A percentile compares a stretch with the other conserved stretches of the same genome.
Evolutionary conservation across 2,329 filamentous ascomycete genomes (phyloP).

Genomic region (Cercospora zeina): DNA sequence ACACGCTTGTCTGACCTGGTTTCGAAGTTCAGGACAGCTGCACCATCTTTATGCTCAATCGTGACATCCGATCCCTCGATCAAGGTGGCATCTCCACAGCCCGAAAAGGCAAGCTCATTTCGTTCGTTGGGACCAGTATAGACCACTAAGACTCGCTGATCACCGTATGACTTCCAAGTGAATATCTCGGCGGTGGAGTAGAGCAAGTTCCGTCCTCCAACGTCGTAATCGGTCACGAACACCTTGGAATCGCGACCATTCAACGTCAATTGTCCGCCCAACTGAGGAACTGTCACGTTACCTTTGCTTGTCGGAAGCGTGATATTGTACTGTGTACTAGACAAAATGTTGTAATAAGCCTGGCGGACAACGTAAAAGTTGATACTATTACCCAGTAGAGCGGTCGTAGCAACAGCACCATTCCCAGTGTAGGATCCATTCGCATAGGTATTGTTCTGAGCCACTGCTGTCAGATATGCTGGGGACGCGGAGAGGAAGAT

Average conservation of each 20-base stretch:
- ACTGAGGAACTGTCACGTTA: slow-evolving; percentile 59
- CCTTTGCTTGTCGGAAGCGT: slow-evolving; percentile 62
- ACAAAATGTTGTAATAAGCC: slow-evolving; percentile 56
- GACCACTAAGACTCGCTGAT: slow-evolving; percentile 61
- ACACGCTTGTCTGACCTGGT: slow-evolving; percentile 56
- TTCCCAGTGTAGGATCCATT: slow-evolving; percentile 57
- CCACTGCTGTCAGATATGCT: slow-evolving; percentile 63
- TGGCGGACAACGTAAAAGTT: slow-evolving; percentile 68
- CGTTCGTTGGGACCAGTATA: slow-evolving; percentile 64
- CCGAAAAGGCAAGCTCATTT: slow-evolving; percentile 60
- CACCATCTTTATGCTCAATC: slow-evolving; percentile 44
- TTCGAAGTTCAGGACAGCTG: slow-evolving; percentile 57
- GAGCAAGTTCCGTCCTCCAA: slow-evolving; percentile 60
- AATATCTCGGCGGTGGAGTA: slow-evolving; percentile 72
- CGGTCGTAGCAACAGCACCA: slow-evolving; percentile 59
- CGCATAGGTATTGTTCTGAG: slow-evolving; percentile 51
- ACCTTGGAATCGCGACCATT: slow-evolving; percentile 66
- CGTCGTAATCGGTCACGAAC: slow-evolving; percentile 65
- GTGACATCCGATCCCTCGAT: slow-evolving; percentile 47
- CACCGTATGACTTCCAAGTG: slow-evolving; percentile 64
- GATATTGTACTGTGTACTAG: slow-evolving; percentile 60
- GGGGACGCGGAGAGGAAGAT: slow-evolving; percentile 74
- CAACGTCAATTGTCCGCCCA: slow-evolving; percentile 58
- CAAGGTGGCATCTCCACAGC: slow-evolving; percentile 40
- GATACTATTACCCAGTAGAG: slow-evolving; percentile 56